A percentile compares a stretch with the other conserved stretches of the same genome.
Evolutionary conservation across 1,139 yeast genomes (phyloP).

Genomic region (Blastobotrys aristatus): DNA sequence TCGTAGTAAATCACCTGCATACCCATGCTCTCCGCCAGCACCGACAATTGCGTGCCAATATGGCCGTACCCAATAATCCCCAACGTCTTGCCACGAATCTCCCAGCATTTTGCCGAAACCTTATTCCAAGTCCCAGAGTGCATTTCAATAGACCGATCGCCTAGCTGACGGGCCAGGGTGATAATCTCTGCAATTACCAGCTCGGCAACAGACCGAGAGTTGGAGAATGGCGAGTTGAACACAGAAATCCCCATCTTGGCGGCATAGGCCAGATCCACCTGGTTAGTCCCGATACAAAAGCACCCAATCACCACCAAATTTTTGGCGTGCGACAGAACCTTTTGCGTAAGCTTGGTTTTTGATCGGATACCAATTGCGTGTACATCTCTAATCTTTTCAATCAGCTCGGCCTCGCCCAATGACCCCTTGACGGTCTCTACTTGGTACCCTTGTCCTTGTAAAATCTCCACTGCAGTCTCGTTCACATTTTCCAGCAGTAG

Average conservation of each 20-base stretch:
- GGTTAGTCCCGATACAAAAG: conserved; percentile 99
- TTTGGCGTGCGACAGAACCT: conserved; percentile 76
- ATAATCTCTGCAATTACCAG: conserved; percentile 93
- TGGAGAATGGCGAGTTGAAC: conserved; percentile 97
- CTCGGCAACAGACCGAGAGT: conserved; percentile 98
- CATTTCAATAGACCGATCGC: conserved; percentile 93
- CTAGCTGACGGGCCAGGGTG: conserved; percentile 90
- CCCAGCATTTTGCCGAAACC: conserved; percentile 95
- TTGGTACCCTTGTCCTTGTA: conserved; percentile 89
- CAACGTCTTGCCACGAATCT: conserved; percentile 95
- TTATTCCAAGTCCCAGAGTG: conserved; percentile 99
- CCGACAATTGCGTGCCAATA: conserved; percentile 95
- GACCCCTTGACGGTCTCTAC: conserved; percentile 91
- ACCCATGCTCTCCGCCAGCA: conserved; percentile 96
- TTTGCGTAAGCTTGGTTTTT: conserved; percentile 81
- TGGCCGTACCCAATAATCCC: conserved; percentile 98
- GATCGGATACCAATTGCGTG: conserved; percentile 98
- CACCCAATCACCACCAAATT: conserved; percentile 91
- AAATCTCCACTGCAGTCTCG: conserved; percentile 81
- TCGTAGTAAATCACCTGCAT: conserved; percentile 95
- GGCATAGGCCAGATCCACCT: conserved; percentile 88
- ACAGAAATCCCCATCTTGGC: conserved; percentile 93
- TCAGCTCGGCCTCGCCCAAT: conserved; percentile 85
- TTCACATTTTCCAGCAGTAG: conserved; percentile 89
- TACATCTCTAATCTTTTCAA: conserved; percentile 87